Evolutionary conservation across 257 asterid species (phyloP).

Genomic region (Solanum okadae): DNA sequence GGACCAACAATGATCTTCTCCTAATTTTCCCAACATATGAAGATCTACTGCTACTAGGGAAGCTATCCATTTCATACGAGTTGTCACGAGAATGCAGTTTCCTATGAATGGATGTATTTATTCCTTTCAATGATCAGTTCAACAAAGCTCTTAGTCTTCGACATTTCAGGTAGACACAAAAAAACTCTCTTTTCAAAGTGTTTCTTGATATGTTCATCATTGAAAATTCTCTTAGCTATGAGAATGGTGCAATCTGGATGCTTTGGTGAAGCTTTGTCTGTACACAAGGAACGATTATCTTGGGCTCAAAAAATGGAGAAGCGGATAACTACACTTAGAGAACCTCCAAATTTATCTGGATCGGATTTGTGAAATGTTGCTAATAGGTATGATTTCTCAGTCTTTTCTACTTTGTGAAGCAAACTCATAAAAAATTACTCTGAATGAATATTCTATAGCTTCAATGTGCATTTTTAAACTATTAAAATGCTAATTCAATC

Average conservation of each 20-base stretch:
- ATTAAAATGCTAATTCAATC: background rate
- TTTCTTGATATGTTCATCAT: background rate
- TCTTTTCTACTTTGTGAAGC: background rate
- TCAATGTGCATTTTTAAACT: background rate
- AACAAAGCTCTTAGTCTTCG: constrained; percentile 3
- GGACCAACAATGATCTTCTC: constrained; percentile 4
- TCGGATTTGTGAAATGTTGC: background rate
- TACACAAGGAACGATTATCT: background rate
- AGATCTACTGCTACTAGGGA: background rate
- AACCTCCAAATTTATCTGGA: background rate
- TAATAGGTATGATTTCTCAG: background rate
- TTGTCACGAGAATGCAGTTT: background rate
- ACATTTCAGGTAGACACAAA: background rate
- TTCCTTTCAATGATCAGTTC: background rate
- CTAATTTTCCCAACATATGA: background rate
- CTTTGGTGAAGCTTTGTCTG: background rate
- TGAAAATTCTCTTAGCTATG: background rate
- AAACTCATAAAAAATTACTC: background rate
- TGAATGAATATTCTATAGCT: background rate
- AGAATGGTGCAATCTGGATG: background rate
- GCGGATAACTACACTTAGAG: background rate
- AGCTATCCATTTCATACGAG: background rate
- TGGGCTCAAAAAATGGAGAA: background rate
- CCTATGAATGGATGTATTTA: background rate
- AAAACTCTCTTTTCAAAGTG: constrained; percentile 7